A percentile compares a stretch with the other conserved stretches of the same genome.
These are phyloP conservation scores for Aspergillus jensenii DNA, from an alignment of 2,329 filamentous ascomycete genomes.

Conservation along the genomic window DNA sequence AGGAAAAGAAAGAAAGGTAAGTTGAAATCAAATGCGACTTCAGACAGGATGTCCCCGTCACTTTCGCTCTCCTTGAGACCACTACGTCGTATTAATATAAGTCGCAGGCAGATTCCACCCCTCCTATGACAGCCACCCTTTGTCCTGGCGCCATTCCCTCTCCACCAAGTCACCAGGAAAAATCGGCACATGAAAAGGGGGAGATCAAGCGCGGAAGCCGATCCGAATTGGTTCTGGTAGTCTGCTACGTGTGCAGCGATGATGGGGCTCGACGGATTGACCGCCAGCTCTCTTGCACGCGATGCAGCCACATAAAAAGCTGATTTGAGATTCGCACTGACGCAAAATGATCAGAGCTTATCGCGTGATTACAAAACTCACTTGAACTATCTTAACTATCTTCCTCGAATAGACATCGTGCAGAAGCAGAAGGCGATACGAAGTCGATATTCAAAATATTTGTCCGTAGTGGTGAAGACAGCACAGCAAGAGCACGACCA, in stretches of 20 bases:
- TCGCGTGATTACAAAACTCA: constrained; percentile 5
- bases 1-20: background rate
- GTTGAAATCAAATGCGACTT: background rate
- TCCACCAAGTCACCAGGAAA: constrained; percentile 3
- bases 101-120: background rate
- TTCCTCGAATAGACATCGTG: background rate
- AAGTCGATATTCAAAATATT: background rate
- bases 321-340: constrained; percentile 2
- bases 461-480: background rate
- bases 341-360: constrained; percentile 4
- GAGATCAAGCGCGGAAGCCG: constrained; percentile 18
- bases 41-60: background rate
- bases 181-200: constrained; percentile 2
- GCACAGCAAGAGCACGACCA: background rate
- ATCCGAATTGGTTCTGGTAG: constrained; percentile 23
- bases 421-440: background rate
- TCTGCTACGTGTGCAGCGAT: constrained; percentile 37
- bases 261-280: constrained; percentile 27
- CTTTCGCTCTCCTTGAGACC: background rate
- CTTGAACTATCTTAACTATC: background rate
- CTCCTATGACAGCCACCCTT: background rate
- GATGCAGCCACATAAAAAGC: constrained; percentile 10
- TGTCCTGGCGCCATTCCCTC: background rate
- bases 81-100: constrained; percentile 7
- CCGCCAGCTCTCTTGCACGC: constrained; percentile 14